Evolutionary conservation across 768 basidiomycete species (phyloP).

Genomic region (Paxillus involutus): DNA sequence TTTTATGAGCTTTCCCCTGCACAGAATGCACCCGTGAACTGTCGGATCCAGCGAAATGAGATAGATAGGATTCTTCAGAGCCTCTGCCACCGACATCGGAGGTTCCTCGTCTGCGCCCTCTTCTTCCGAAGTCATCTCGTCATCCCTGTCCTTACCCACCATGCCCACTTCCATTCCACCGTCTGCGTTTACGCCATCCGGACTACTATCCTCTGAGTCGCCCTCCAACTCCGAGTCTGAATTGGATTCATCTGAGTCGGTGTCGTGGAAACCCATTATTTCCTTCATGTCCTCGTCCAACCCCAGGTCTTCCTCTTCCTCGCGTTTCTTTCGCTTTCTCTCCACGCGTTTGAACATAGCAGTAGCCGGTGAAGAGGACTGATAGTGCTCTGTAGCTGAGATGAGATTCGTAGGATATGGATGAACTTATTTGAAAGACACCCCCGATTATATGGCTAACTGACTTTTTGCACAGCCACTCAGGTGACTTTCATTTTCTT

Average conservation of each 20-base stretch:
- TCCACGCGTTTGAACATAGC: constrained; percentile 80
- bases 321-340: constrained; percentile 58
- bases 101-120: constrained; percentile 34
- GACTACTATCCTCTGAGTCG: constrained; percentile 33
- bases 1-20: constrained; percentile 74
- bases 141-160: constrained; percentile 27
- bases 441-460: neutral
- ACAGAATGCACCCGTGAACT: constrained; percentile 60
- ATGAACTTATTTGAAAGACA: too few species aligned
- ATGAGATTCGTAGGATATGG: neutral
- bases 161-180: neutral
- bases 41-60: constrained; percentile 54
- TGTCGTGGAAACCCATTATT: constrained; percentile 66
- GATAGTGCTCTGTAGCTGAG: neutral
- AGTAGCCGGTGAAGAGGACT: neutral
- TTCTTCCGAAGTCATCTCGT: constrained; percentile 23
- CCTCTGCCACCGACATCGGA: constrained; percentile 55
- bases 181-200: constrained; percentile 20
- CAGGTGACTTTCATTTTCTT: constrained; percentile 15
- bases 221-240: constrained; percentile 42
- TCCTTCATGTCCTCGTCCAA: constrained; percentile 65
- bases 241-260: constrained; percentile 69
- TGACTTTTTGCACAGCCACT: constrained; percentile 27
- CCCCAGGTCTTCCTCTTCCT: constrained; percentile 65
- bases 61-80: constrained; percentile 64